These are phyloP conservation scores for Nitzschia sp. DNA, from an alignment of 108 stramenopile species.

Conservation along the genomic window DNA sequence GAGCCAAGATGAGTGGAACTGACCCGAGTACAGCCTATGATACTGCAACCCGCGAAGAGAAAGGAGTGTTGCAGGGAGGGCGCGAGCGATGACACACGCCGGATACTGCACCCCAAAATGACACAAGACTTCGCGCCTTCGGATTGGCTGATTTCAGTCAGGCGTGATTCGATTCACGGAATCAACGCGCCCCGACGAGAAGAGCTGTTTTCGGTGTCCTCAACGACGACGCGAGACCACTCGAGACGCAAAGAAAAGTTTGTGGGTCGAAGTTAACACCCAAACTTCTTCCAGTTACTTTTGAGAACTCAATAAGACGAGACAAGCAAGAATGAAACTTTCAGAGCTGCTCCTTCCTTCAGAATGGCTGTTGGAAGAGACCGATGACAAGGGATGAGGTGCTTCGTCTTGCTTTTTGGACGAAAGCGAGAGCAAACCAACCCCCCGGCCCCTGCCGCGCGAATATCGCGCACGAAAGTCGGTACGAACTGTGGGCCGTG, in stretches of 20 bases:
- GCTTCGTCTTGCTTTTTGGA: neutral
- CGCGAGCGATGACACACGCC: neutral
- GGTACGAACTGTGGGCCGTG: too few relatives aligned
- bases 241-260: neutral
- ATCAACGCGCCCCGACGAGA: slow-evolving; percentile 13
- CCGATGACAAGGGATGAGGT: neutral
- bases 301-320: neutral
- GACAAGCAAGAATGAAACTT: neutral
- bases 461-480: too few relatives aligned
- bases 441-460: too few relatives aligned
- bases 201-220: neutral
- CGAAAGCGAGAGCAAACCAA: too few relatives aligned
- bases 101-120: neutral
- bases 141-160: slow-evolving; percentile 34
- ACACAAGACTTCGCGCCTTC: neutral
- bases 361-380: slow-evolving; percentile 6
- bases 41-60: neutral
- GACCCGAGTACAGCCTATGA: neutral
- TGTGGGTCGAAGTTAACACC: neutral
- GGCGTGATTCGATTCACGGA: slow-evolving; percentile 17
- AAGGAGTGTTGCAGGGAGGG: neutral
- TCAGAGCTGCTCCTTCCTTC: neutral
- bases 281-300: slow-evolving; percentile 5
- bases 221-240: slow-evolving; percentile 3
- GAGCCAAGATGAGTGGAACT: too few relatives aligned